These are phyloP conservation scores for Globisporangium acanthophoron DNA, from an alignment of 352 stramenopile genomes.

Conservation along the genomic window DNA sequence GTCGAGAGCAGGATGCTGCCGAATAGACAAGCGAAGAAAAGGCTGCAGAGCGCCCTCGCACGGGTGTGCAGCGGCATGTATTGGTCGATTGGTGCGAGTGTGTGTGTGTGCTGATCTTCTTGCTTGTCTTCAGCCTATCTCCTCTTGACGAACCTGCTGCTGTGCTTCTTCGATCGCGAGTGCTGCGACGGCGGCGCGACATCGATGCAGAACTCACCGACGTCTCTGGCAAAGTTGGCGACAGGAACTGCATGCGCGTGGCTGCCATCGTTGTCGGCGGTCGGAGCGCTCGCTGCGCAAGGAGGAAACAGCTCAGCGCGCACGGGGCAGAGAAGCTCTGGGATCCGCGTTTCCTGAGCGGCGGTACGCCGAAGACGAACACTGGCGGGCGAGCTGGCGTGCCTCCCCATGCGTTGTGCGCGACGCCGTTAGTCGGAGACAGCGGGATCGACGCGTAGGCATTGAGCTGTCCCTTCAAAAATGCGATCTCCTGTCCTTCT, in stretches of 20 bases:
- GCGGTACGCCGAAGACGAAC: not conserved
- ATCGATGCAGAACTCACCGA: not conserved
- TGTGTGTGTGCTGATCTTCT: not conserved
- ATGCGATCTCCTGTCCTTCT: not conserved
- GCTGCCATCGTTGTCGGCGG: too few species aligned
- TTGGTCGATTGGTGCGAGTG: not conserved
- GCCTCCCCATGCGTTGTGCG: not conserved
- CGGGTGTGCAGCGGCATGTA: not conserved
- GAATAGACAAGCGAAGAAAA: not conserved
- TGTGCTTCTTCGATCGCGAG: not conserved
- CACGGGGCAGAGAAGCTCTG: not conserved
- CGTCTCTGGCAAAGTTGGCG: not conserved
- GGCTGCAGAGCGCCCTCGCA: not conserved
- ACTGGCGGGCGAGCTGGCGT: not conserved
- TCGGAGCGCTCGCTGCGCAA: not conserved
- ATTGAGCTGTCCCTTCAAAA: not conserved
- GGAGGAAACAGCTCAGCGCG: not conserved
- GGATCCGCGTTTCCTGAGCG: not conserved
- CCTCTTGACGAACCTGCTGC: not conserved
- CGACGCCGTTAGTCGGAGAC: not conserved
- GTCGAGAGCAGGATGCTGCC: not conserved
- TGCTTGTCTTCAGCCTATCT: not conserved
- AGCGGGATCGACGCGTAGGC: not conserved
- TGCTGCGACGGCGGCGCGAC: too few species aligned
- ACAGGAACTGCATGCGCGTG: not conserved